Evolutionary conservation across 257 asterid species (phyloP).

Genomic region (Echites panduratus): DNA sequence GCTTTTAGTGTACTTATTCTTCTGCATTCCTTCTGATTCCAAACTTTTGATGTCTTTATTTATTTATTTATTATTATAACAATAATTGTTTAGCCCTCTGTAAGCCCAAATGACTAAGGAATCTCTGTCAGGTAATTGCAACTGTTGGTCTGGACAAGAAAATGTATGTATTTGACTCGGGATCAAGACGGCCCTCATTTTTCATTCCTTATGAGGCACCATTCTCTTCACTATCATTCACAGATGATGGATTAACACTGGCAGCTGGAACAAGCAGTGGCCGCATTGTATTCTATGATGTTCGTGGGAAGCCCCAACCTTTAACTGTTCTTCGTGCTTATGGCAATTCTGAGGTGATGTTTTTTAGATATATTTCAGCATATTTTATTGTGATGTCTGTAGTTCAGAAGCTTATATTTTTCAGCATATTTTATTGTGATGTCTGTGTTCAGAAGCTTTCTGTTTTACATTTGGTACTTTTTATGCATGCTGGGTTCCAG

Average conservation of each 20-base stretch:
- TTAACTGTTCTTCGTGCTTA: constrained; percentile 83
- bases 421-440: too few relatives aligned
- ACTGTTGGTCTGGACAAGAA: constrained; percentile 98
- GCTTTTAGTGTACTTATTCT: constrained; percentile 16
- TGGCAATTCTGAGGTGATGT: constrained; percentile 74
- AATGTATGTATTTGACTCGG: constrained; percentile 79
- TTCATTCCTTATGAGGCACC: constrained; percentile 90
- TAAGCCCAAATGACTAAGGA: constrained; percentile 10
- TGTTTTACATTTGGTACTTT: constrained; percentile 6
- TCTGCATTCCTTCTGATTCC: neutral
- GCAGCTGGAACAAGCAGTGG: constrained; percentile 98
- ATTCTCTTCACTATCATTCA: constrained; percentile 81
- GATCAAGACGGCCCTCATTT: constrained; percentile 77
- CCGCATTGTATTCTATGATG: constrained; percentile 75
- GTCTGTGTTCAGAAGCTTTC: too few relatives aligned
- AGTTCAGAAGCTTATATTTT: constrained; percentile 18
- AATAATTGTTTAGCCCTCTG: neutral
- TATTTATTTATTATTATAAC: too few relatives aligned
- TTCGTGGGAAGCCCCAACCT: constrained; percentile 96
- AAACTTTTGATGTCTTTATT: neutral
- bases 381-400: constrained; percentile 10
- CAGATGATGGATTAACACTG: constrained; percentile 86
- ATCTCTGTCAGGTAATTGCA: constrained; percentile 69
- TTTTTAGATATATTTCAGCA: neutral
- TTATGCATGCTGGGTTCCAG: neutral